These are phyloP conservation scores for Candida sanyaensis DNA, from an alignment of 1,139 yeast species.

Conservation along the genomic window DNA sequence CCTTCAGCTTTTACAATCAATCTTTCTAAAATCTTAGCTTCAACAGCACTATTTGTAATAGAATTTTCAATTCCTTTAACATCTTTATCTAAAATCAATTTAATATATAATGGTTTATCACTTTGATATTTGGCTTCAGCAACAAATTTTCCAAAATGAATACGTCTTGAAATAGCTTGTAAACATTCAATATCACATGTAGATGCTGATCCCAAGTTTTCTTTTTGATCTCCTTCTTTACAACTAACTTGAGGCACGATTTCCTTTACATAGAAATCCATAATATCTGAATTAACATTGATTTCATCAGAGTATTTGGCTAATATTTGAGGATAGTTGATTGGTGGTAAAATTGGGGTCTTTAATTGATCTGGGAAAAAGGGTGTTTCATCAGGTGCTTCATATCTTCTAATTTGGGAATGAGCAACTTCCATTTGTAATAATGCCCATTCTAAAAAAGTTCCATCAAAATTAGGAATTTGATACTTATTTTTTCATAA, in stretches of 20 bases:
- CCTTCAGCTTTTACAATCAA: slow-evolving; percentile 76
- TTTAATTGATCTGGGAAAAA: slow-evolving; percentile 73
- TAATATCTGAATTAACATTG: slow-evolving; percentile 72
- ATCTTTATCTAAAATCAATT: slow-evolving; percentile 67
- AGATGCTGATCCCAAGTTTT: slow-evolving; percentile 87
- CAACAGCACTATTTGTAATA: slow-evolving; percentile 87
- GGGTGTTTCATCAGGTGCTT: slow-evolving; percentile 95
- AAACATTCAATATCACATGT: slow-evolving; percentile 81
- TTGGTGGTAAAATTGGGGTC: slow-evolving; percentile 73
- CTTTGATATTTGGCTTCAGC: slow-evolving; percentile 88
- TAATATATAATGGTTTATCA: slow-evolving; percentile 64
- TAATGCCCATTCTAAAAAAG: slow-evolving; percentile 86
- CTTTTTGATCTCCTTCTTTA: slow-evolving; percentile 72
- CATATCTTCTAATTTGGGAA: slow-evolving; percentile 84
- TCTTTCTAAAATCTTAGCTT: slow-evolving; percentile 77
- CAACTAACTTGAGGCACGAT: slow-evolving; percentile 78
- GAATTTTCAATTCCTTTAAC: slow-evolving; percentile 72
- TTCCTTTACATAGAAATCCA: slow-evolving; percentile 62
- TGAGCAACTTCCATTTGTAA: slow-evolving; percentile 76
- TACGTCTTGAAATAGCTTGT: slow-evolving; percentile 89
- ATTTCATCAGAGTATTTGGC: slow-evolving; percentile 75
- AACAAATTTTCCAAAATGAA: slow-evolving; percentile 95
- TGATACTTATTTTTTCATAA: slow-evolving; percentile 59
- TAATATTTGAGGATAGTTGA: slow-evolving; percentile 76
- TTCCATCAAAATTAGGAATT: slow-evolving; percentile 72